Base-by-base conservation (phyloP, 2,329 filamentous ascomycete genomes). In the Ophiostoma novo-ulmi region DNA sequence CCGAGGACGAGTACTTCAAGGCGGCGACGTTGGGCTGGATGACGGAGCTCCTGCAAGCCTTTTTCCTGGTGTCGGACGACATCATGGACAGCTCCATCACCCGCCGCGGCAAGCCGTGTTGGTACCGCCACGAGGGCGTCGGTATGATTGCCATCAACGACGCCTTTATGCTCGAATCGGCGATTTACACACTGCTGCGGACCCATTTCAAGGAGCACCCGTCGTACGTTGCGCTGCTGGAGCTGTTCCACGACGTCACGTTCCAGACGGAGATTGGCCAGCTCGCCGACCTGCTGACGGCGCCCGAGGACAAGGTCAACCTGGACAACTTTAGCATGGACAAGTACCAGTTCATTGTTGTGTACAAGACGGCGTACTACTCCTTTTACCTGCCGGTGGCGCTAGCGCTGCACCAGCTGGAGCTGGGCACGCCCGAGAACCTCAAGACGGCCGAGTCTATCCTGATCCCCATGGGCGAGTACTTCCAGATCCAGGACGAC, bases 311-410 rank as follows among this genome's bases (percentile, higher is more conserved):
- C 80, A 85, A 89, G 73, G 91, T 98, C 78, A 89, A 98, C 82
- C 89, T 99, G 74, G 85, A 92, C 85, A 97, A 97, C 85, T 99
- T 99, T 86, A 93, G 89, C 80, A 85, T 97, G 81, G 87, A 94
- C 73, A 99, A 97, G 86, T 97, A 97, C 85, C 89, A 85, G 77
- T 99, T 98, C 86, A 99, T 99, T 78, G 95, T 99, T 83, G 92
- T 97, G 82, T 98, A 97, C 89, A 99, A 99, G 89, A 99, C 95
- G 35, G 94, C 95, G 69, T 99, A 96, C 85, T 99, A 99, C 86
- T 96, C 91, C 78, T 99, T 99, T 87, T 98, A 98, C 84, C 90
- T 99, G 17, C 95, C 95, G 72, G 93, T 99, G 70, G 94, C 93
- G 11, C 87, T 99, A 64, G 92, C 95, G 5, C 85, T 99, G 76